A percentile compares a stretch with the other conserved stretches of the same genome.
Evolutionary conservation across 2,329 filamentous ascomycete genomes (phyloP).

Genomic region (Tolypocladium ovalisporum): DNA sequence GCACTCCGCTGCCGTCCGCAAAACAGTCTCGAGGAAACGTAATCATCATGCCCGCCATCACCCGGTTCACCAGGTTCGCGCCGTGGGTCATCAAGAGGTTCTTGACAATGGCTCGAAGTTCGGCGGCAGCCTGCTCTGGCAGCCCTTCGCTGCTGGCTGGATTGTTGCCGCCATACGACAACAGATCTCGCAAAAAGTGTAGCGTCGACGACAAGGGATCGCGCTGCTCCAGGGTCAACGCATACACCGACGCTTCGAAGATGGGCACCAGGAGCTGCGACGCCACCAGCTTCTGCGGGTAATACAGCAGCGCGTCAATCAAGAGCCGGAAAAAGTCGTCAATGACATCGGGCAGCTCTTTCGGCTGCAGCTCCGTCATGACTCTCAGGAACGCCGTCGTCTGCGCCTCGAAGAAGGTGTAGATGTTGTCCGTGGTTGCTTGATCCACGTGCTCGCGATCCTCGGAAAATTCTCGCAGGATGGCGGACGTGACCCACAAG

Average conservation of each 20-base stretch:
- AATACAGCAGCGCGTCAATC: constrained; percentile 86
- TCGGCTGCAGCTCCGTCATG: constrained; percentile 68
- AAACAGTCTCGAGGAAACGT: constrained; percentile 95
- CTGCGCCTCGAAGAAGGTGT: constrained; percentile 89
- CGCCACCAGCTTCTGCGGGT: constrained; percentile 71
- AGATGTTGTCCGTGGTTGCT: constrained; percentile 77
- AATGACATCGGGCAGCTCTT: constrained; percentile 72
- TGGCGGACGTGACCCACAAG: constrained; percentile 94
- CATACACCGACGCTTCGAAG: constrained; percentile 76
- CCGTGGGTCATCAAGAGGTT: constrained; percentile 60
- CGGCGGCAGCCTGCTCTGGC: constrained; percentile 48
- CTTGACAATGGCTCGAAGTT: constrained; percentile 64
- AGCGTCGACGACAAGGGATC: constrained; percentile 85
- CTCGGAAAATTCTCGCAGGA: constrained; percentile 90
- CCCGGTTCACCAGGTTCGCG: constrained; percentile 71
- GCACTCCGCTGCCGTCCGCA: constrained; percentile 83
- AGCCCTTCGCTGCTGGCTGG: constrained; percentile 50
- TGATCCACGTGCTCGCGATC: constrained; percentile 76
- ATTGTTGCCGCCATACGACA: constrained; percentile 77
- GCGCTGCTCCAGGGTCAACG: constrained; percentile 78
- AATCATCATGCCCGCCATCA: constrained; percentile 98
- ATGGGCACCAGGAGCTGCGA: constrained; percentile 73
- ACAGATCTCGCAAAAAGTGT: constrained; percentile 84
- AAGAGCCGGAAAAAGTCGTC: constrained; percentile 94
- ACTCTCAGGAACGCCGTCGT: constrained; percentile 81